Conservation (phyloP, 2,329 filamentous ascomycete species). For the Pseudogymnoascus sp. region DNA sequence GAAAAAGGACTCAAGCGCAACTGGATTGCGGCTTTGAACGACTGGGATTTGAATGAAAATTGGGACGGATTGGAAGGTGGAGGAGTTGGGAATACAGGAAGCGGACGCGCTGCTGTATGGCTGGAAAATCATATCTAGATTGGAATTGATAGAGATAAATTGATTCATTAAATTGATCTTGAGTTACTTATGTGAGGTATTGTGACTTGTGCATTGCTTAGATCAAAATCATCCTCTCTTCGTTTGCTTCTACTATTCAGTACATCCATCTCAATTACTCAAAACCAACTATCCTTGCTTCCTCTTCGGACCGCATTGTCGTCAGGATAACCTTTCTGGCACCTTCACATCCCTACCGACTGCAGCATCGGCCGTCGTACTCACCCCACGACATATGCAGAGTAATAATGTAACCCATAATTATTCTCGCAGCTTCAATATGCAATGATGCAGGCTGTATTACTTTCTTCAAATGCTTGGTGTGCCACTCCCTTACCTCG, state of each 20-base stretch:
- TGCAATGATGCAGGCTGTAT: neutral
- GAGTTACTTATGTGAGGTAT: neutral
- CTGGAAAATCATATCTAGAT: neutral
- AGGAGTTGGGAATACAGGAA: conserved; percentile 8
- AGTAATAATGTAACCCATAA: neutral
- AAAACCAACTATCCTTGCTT: neutral
- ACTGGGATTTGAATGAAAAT: neutral
- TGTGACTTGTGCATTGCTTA: neutral
- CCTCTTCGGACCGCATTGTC: neutral
- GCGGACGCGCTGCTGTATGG: conserved; percentile 4
- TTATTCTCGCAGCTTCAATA: neutral
- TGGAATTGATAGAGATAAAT: neutral
- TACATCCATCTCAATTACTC: too few species aligned
- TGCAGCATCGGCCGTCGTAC: neutral
- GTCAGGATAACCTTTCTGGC: neutral
- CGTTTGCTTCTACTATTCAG: neutral
- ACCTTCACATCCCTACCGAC: neutral
- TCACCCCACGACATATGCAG: neutral
- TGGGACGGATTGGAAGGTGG: neutral
- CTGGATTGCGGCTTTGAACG: conserved; percentile 2
- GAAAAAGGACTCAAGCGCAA: neutral
- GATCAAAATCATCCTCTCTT: neutral
- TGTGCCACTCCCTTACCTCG: neutral
- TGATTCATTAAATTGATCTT: neutral
- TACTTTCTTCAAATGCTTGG: neutral